A percentile compares a stretch with the other conserved stretches of the same genome.
Conservation (phyloP, 768 basidiomycete genomes). For the Tricholomella constricta region DNA sequence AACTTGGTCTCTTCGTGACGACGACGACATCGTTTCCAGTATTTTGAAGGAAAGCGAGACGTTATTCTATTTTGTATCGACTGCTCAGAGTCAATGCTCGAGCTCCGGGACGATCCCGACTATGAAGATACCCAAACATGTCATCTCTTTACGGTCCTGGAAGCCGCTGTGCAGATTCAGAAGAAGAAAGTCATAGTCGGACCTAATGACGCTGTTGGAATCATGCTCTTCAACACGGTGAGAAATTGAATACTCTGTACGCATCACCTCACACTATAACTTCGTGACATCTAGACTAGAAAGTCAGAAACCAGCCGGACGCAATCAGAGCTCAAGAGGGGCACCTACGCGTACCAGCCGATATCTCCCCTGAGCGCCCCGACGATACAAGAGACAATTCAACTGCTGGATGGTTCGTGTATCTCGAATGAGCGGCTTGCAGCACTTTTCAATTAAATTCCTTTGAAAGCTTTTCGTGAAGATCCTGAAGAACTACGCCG, state of each 20-base stretch:
- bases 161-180: slow-evolving; percentile 83
- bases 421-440: not conserved
- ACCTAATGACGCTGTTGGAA: slow-evolving; percentile 88
- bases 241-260: slow-evolving; percentile 27
- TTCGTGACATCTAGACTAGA: slow-evolving; percentile 36
- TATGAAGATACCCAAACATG: slow-evolving; percentile 71
- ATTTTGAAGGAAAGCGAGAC: slow-evolving; percentile 74
- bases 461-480: slow-evolving; percentile 58
- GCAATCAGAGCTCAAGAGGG: slow-evolving; percentile 65
- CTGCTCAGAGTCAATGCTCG: slow-evolving; percentile 88
- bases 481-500: slow-evolving; percentile 57
- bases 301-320: slow-evolving; percentile 31
- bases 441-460: not conserved
- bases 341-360: slow-evolving; percentile 73
- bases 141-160: slow-evolving; percentile 76
- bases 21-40: slow-evolving; percentile 37
- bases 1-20: not conserved
- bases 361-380: slow-evolving; percentile 79
- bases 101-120: slow-evolving; percentile 61
- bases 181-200: slow-evolving; percentile 89
- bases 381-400: slow-evolving; percentile 76
- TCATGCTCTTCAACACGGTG: slow-evolving; percentile 92
- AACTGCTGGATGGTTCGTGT: slow-evolving; percentile 71
- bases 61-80: slow-evolving; percentile 96
- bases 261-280: slow-evolving; percentile 6